These are phyloP conservation scores for Asterophora parasitica DNA, from an alignment of 768 basidiomycete genomes.

Conservation along the genomic window DNA sequence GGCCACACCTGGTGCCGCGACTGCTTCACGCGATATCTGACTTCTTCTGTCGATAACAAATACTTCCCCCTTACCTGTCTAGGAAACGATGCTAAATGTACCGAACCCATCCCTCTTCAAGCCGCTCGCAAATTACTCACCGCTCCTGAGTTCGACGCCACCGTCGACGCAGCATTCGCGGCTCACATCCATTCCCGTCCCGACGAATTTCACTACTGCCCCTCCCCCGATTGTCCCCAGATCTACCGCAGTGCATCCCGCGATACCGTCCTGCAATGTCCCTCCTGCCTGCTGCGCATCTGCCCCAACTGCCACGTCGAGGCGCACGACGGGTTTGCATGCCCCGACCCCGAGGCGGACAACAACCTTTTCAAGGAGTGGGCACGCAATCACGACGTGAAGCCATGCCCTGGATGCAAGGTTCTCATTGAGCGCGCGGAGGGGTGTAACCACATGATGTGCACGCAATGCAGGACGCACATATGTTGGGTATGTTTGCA, in stretches of 20 bases:
- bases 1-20: slow-evolving; percentile 65
- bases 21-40: slow-evolving; percentile 58
- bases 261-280: slow-evolving; percentile 58
- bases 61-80: slow-evolving; percentile 72
- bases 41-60: slow-evolving; percentile 50
- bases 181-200: slow-evolving; percentile 55
- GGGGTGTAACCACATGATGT: slow-evolving; percentile 85
- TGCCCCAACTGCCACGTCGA: slow-evolving; percentile 55
- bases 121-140: slow-evolving; percentile 48
- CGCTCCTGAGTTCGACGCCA: slow-evolving; percentile 45
- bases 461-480: slow-evolving; percentile 67
- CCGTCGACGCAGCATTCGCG: slow-evolving; percentile 58
- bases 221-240: slow-evolving; percentile 73
- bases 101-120: slow-evolving; percentile 47
- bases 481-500: slow-evolving; percentile 77
- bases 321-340: slow-evolving; percentile 64
- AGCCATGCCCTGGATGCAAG: slow-evolving; percentile 70
- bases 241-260: slow-evolving; percentile 56
- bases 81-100: slow-evolving; percentile 58
- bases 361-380: slow-evolving; percentile 60
- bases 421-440: slow-evolving; percentile 65
- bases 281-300: slow-evolving; percentile 65
- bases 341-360: slow-evolving; percentile 52
- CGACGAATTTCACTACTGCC: slow-evolving; percentile 67
- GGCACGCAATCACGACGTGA: slow-evolving; percentile 59